Base-by-base conservation (phyloP, 306 rosid genomes). In the Sicyos baderoa region DNA sequence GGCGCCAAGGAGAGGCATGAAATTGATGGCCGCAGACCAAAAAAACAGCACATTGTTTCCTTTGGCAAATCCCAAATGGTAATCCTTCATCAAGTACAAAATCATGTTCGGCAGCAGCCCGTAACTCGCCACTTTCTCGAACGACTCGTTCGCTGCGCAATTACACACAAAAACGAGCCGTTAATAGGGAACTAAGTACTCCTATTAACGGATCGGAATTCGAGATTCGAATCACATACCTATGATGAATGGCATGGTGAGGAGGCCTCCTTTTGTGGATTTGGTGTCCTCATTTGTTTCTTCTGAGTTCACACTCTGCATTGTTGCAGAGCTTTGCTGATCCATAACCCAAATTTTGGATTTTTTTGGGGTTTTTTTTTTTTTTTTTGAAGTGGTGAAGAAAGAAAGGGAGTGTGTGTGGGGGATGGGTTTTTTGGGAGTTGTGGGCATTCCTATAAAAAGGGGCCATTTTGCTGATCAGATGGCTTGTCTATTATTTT, bases 201-300 rank as follows among this genome's bases (percentile, higher is more conserved):
- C n/a, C n/a, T n/a, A n/a, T n/a, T n/a, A n/a, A n/a, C n/a, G n/a
- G n/a, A n/a, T n/a, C n/a, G n/a, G n/a, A n/a, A n/a, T n/a, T n/a
- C n/a, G n/a, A n/a, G n/a, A n/a, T n/a, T n/a, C 29, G 29, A n/a
- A 1, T 5, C 17, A 54, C 19, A 53, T 79, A 86, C 95, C 85
- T 79, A 88, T 86, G 1, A 88, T 84, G 72, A 82, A 84, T 8
- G 95, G 91, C 86, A 86, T 84, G 66, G 89, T 86, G 16, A 76
- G 77, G 45, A 86, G 77, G 32, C 95, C 91, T 4, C 91, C 95
- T 79, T 73, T 83, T 9, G 4, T 19, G 13, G 58, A 77, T 19
- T 59, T 57, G 50, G 77, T 45, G 11, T 8, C 27, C 14, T 12
- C 7, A 35, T 35, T 53, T 9, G 42, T 37, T 47, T 19, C 17